Base-by-base conservation (phyloP, 2,329 filamentous ascomycete genomes). In the Cladophialophora bantiana region DNA sequence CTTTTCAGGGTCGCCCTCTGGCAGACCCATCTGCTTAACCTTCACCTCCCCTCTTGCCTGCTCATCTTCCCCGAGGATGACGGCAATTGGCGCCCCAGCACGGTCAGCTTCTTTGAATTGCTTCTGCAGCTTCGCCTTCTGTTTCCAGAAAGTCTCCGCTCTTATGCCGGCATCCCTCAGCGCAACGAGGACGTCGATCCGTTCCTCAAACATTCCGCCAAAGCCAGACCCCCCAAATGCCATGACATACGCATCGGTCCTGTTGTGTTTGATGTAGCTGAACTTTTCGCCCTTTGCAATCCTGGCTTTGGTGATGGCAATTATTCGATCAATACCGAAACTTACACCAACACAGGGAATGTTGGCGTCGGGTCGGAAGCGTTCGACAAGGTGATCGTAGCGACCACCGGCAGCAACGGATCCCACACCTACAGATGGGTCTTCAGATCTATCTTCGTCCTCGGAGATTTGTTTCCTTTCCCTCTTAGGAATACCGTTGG, bases 241-340 rank as follows among this genome's bases (percentile, higher is more conserved):
- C 93, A 98, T 98, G 75, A 98, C 90, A 79, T 89, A 97, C 54
- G 94, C 93, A 75, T 98, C 94, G 2, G 94, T 90, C 20, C 84
- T 79, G 59, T 65, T 67, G 12, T 65, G 68, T 9, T 65, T 65
- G 42, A 73, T 64, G 62, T 73, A 72, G n/a, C 80, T 78, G 62
- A 82, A 85, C 74, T 86, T 84, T 65, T 87, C 86, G 65, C 82
- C 78, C 40, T 85, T 86, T 68, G 87, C 88, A 77, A 92, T 85
- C 57, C 89, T 85, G 12, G 92, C 89, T 78, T 96, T 94, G 71
- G 90, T 92, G 75, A 97, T 94, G 73, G 91, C 93, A 81, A 96
- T 97, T 75, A 98, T 97, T 73, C 94, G 90, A 79, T 98, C 94
- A 57, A 97, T 92, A 63, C 94, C 94, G 76, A 98, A 97, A 1